Conservation (phyloP, 2,329 filamentous ascomycete genomes). For the Fusarium setosum region DNA sequence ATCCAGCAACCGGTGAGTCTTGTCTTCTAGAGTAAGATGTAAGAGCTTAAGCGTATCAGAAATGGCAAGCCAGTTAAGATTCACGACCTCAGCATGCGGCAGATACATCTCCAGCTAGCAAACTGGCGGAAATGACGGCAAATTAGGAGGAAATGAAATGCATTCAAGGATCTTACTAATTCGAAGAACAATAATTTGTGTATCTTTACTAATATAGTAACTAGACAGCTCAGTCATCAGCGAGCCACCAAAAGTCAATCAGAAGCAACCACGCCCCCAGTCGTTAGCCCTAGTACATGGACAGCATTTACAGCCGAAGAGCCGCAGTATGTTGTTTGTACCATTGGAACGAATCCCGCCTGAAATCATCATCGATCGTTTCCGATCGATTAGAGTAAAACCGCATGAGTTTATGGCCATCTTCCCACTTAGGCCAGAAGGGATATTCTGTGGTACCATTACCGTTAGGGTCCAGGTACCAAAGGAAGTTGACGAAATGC, state of each 20-base stretch:
- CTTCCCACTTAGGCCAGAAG: slow-evolving; percentile 12
- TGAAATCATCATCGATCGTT: slow-evolving; percentile 9
- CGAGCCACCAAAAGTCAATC: too few relatives aligned
- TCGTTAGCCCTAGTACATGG: too few relatives aligned
- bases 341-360: not conserved
- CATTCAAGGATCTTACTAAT: slow-evolving; percentile 72
- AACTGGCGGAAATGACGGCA: slow-evolving; percentile 14
- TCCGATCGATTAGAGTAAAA: slow-evolving; percentile 4
- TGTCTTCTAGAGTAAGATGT: slow-evolving; percentile 66
- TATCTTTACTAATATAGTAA: slow-evolving; percentile 62
- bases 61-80: slow-evolving; percentile 72
- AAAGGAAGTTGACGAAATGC: slow-evolving; percentile 67
- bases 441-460: not conserved
- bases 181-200: slow-evolving; percentile 74
- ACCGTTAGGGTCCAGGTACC: slow-evolving; percentile 6
- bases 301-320: not conserved
- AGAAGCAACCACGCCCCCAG: too few relatives aligned
- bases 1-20: slow-evolving; percentile 66
- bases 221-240: too few relatives aligned
- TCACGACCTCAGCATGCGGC: slow-evolving; percentile 70
- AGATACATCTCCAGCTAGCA: slow-evolving; percentile 46
- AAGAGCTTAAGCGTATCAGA: slow-evolving; percentile 63
- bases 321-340: not conserved
- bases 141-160: slow-evolving; percentile 61
- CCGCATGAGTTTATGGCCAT: not conserved